phyloP scores from a whole-genome alignment of 257 asterid genomes.

The Solanum tarijense region DNA sequence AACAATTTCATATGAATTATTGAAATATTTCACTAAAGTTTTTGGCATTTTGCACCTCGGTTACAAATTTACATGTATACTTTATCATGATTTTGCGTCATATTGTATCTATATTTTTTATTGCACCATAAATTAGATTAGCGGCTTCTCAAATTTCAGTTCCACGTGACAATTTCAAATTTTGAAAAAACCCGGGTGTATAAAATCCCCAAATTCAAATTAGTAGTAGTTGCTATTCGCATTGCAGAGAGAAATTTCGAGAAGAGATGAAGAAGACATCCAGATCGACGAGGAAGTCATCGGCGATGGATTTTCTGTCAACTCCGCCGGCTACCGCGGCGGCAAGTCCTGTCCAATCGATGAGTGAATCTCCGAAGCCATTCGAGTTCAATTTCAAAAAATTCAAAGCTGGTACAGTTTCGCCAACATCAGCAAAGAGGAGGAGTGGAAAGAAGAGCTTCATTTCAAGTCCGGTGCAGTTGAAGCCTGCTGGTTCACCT shows the following conservation, averaged over 20 bases:
- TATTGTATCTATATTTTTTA: neutral
- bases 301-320: conserved; percentile 21
- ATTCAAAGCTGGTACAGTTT: conserved; percentile 1
- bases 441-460: conserved; percentile 15
- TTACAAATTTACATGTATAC: neutral
- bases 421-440: conserved; percentile 28
- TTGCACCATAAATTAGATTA: neutral
- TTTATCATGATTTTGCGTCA: neutral
- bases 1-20: neutral
- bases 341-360: conserved; percentile 31
- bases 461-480: conserved; percentile 24
- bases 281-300: conserved; percentile 27
- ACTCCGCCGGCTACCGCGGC: conserved; percentile 22
- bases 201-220: neutral
- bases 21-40: neutral
- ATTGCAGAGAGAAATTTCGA: neutral
- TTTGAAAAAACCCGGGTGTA: neutral
- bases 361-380: conserved; percentile 34
- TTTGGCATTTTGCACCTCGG: neutral
- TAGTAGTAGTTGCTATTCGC: neutral
- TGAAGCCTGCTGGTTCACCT: conserved; percentile 25
- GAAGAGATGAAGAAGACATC: conserved; percentile 35
- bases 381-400: conserved; percentile 41
- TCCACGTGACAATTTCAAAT: neutral
- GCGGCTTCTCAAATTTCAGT: neutral